These are phyloP conservation scores for Oldenlandia corymbosa DNA, from an alignment of 257 asterid genomes.

Conservation along the genomic window DNA sequence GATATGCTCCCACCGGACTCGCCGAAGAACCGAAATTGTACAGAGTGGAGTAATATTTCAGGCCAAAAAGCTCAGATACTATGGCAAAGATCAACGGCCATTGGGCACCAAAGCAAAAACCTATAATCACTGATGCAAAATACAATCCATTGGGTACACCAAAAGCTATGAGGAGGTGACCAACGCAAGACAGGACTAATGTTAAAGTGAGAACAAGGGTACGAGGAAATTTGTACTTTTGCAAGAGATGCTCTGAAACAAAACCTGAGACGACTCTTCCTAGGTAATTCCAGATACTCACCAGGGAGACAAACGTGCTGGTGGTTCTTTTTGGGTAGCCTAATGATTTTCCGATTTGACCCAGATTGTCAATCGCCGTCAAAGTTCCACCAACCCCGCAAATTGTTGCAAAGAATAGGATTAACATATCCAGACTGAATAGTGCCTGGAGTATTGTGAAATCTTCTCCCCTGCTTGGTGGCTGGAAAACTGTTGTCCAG, in stretches of 20 bases:
- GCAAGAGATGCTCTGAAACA: constrained; percentile 45
- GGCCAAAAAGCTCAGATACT: constrained; percentile 73
- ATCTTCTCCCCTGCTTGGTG: constrained; percentile 63
- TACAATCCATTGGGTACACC: constrained; percentile 55
- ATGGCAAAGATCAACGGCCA: constrained; percentile 84
- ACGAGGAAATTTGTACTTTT: constrained; percentile 58
- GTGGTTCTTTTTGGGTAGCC: constrained; percentile 57
- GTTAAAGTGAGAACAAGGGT: constrained; percentile 49
- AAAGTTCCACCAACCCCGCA: constrained; percentile 82
- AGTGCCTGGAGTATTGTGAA: constrained; percentile 74
- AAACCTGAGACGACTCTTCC: constrained; percentile 73
- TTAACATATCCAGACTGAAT: constrained; percentile 57
- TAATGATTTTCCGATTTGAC: constrained; percentile 58
- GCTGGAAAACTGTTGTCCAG: constrained; percentile 52
- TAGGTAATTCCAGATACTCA: constrained; percentile 77
- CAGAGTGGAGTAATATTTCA: constrained; percentile 68
- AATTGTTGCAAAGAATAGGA: constrained; percentile 52
- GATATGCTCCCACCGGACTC: constrained; percentile 64
- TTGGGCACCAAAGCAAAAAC: constrained; percentile 84
- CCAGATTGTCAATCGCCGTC: constrained; percentile 70
- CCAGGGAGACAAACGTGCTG: constrained; percentile 69
- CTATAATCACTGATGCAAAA: constrained; percentile 65
- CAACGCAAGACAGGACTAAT: constrained; percentile 42
- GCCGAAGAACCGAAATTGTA: constrained; percentile 76
- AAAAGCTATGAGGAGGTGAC: constrained; percentile 64